phyloP scores from a whole-genome alignment of 1,139 yeast genomes.

The Geotrichum histeridarum region DNA sequence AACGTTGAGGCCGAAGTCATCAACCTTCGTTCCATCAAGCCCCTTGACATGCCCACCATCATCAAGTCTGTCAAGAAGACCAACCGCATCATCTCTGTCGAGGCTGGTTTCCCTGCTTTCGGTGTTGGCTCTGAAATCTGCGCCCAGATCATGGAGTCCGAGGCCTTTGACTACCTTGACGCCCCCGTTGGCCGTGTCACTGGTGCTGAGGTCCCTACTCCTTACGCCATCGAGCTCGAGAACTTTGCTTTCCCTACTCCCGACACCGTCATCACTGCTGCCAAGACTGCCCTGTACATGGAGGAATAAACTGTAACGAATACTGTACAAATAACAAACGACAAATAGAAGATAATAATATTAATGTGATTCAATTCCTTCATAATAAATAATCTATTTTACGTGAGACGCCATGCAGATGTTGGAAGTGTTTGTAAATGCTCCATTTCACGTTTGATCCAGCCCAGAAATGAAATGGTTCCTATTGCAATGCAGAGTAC shows the following conservation, averaged over 20 bases:
- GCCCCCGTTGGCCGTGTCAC: slow-evolving; percentile 98
- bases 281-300: slow-evolving; percentile 80
- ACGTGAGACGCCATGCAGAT: slow-evolving; percentile 62
- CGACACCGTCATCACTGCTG: slow-evolving; percentile 84
- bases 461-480: slow-evolving; percentile 53
- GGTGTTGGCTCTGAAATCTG: slow-evolving; percentile 98
- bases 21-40: slow-evolving; percentile 95
- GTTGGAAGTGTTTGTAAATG: slow-evolving; percentile 59
- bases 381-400: not conserved
- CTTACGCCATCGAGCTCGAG: slow-evolving; percentile 94
- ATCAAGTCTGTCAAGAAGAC: slow-evolving; percentile 91
- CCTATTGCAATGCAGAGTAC: slow-evolving; percentile 67
- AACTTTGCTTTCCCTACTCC: slow-evolving; percentile 98
- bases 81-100: slow-evolving; percentile 91
- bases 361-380: not conserved
- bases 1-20: slow-evolving; percentile 90
- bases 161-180: slow-evolving; percentile 96
- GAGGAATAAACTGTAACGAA: slow-evolving; percentile 34
- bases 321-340: not conserved
- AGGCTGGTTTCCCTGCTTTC: slow-evolving; percentile 96
- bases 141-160: slow-evolving; percentile 97
- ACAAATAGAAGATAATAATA: not conserved
- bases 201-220: slow-evolving; percentile 99
- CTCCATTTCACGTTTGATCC: slow-evolving; percentile 57
- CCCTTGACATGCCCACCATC: slow-evolving; percentile 85